Evolutionary conservation across 139 green algal genomes (phyloP).

Genomic region (Auxenochlorella pyrenoidosa): DNA sequence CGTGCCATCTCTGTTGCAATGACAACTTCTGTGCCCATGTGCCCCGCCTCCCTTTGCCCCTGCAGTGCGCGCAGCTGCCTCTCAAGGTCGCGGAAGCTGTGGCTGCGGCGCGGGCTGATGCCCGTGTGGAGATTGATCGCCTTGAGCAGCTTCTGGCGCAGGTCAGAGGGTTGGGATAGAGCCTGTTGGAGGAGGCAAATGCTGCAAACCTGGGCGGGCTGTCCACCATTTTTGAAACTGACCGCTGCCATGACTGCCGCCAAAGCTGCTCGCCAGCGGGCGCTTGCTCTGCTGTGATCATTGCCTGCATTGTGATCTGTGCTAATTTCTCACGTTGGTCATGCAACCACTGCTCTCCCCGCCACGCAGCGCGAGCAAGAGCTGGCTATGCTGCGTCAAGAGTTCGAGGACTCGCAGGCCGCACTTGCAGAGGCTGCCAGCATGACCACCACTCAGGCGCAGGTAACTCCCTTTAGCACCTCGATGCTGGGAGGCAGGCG

Average conservation of each 20-base stretch:
- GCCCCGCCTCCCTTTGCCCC: background rate
- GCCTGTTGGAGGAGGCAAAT: background rate
- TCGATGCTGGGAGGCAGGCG: background rate
- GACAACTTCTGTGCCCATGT: background rate
- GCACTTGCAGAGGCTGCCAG: background rate
- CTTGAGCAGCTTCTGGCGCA: slow-evolving; percentile 23
- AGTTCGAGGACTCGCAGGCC: background rate
- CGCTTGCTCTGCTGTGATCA: too few relatives aligned
- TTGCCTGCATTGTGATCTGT: too few relatives aligned
- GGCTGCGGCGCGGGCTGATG: slow-evolving; percentile 1
- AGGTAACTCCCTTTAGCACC: too few relatives aligned
- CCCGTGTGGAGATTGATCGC: background rate
- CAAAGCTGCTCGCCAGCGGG: too few relatives aligned
- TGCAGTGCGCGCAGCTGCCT: background rate
- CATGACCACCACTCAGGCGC: background rate
- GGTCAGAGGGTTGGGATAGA: background rate
- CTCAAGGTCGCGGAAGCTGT: slow-evolving; percentile 14
- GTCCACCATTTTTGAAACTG: background rate
- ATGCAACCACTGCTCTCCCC: background rate
- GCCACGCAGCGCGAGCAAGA: background rate
- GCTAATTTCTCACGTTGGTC: too few relatives aligned
- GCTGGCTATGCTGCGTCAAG: background rate
- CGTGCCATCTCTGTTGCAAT: background rate
- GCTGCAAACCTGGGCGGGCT: background rate
- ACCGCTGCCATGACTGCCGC: too few relatives aligned